Percentiles rank a stretch among this genome's conserved stretches.
phyloP scores from a whole-genome alignment of 2,329 filamentous ascomycete genomes.

The Fusarium solani-melongenae region DNA sequence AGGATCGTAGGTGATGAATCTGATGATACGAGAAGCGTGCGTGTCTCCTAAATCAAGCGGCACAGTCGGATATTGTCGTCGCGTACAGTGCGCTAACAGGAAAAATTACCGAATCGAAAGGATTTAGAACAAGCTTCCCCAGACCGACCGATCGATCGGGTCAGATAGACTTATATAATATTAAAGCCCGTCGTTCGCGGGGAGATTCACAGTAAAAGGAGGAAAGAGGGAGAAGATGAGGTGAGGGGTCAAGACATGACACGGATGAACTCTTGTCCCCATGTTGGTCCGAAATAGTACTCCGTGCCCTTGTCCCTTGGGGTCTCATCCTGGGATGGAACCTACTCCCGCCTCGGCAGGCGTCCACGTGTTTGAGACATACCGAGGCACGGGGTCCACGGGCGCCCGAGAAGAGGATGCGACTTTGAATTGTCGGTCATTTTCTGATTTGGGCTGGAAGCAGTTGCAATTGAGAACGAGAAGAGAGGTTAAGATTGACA shows the following conservation, averaged over 20 bases:
- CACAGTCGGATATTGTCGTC: neutral
- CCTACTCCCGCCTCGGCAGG: slow-evolving; percentile 16
- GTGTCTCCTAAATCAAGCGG: neutral
- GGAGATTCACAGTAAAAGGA: neutral
- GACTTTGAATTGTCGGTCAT: neutral
- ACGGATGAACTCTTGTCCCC: slow-evolving; percentile 14
- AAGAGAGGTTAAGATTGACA: neutral
- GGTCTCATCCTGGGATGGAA: neutral
- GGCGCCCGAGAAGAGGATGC: neutral
- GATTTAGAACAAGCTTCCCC: neutral
- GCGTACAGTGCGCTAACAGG: neutral
- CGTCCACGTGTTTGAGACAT: slow-evolving; percentile 23
- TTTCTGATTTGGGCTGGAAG: neutral
- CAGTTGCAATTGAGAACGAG: neutral
- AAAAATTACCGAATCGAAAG: neutral
- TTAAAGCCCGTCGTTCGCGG: neutral
- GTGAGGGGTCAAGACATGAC: neutral
- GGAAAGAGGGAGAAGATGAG: neutral
- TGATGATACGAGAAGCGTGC: neutral
- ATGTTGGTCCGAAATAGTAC: neutral
- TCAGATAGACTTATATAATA: neutral
- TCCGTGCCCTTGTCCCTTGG: neutral
- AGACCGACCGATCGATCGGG: neutral
- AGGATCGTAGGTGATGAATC: neutral
- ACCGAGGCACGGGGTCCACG: slow-evolving; percentile 29